A percentile compares a stretch with the other conserved stretches of the same genome.
phyloP scores from a whole-genome alignment of 352 stramenopile genomes.

The Elongisporangium undulatum region DNA sequence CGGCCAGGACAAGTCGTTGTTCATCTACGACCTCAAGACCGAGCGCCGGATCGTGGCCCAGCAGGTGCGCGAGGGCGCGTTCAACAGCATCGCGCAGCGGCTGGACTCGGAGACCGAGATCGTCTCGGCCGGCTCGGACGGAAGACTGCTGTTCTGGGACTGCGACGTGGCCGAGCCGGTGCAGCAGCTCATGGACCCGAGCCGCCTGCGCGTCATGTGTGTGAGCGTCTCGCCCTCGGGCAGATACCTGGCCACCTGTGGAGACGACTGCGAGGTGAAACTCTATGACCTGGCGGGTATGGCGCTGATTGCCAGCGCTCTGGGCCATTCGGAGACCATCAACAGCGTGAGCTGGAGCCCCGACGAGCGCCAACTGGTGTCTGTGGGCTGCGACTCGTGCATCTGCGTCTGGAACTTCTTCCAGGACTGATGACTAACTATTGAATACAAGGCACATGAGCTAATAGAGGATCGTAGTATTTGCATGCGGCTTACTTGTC shows the following conservation, averaged over 20 bases:
- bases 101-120: constrained; percentile 90
- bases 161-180: constrained; percentile 86
- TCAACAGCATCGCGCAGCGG: constrained; percentile 83
- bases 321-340: constrained; percentile 71
- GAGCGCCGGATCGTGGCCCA: constrained; percentile 80
- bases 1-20: constrained; percentile 79
- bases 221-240: constrained; percentile 62
- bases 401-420: constrained; percentile 92
- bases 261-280: constrained; percentile 83
- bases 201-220: constrained; percentile 32
- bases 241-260: constrained; percentile 70
- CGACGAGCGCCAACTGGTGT: constrained; percentile 90
- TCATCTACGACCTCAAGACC: constrained; percentile 91
- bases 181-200: constrained; percentile 35
- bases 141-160: constrained; percentile 87
- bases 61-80: constrained; percentile 70
- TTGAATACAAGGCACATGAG: background rate
- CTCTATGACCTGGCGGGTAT: constrained; percentile 58
- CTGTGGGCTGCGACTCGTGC: constrained; percentile 85
- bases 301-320: constrained; percentile 36
- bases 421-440: background rate
- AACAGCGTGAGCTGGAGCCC: constrained; percentile 81
- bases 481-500: constrained; percentile 18
- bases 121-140: constrained; percentile 79
- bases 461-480: background rate